phyloP scores from a whole-genome alignment of 108 stramenopile species.

The Cyclotella choctawhatcheeana region DNA sequence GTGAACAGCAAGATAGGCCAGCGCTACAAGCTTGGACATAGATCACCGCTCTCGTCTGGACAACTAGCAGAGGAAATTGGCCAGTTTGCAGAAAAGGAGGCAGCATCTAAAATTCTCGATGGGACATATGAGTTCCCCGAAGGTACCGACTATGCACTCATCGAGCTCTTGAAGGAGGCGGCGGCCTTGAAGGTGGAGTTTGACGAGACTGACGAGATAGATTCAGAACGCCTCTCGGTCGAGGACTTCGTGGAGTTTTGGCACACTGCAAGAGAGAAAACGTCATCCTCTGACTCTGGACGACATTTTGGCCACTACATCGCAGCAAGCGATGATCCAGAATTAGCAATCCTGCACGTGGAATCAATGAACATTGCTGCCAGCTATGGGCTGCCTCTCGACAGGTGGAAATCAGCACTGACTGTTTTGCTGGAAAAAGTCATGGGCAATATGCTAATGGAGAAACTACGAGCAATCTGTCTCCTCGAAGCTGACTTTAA shows the following conservation, averaged over 20 bases:
- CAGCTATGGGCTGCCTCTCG: neutral
- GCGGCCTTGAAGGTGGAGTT: neutral
- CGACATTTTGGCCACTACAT: constrained; percentile 36
- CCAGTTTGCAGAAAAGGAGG: neutral
- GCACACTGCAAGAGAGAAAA: neutral
- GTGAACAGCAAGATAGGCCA: neutral
- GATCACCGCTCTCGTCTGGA: neutral
- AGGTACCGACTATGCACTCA: neutral
- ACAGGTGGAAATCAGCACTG: constrained; percentile 14
- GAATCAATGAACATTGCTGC: neutral
- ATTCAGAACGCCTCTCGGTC: neutral
- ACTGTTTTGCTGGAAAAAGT: constrained; percentile 34
- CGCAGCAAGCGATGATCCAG: neutral
- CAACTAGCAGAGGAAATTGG: constrained; percentile 19
- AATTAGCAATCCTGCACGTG: constrained; percentile 11
- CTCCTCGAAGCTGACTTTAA: constrained; percentile 36
- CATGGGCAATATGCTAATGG: constrained; percentile 12
- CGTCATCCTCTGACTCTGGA: constrained; percentile 7
- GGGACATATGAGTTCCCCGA: constrained; percentile 31
- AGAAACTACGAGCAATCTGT: constrained; percentile 31
- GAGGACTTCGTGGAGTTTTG: constrained; percentile 29
- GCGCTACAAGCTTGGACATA: neutral
- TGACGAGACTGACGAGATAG: neutral
- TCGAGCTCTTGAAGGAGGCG: constrained; percentile 13
- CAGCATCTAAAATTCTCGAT: neutral